These are phyloP conservation scores for Clitocybe nebularis DNA, from an alignment of 1,284 basidiomycete species.

Conservation along the genomic window DNA sequence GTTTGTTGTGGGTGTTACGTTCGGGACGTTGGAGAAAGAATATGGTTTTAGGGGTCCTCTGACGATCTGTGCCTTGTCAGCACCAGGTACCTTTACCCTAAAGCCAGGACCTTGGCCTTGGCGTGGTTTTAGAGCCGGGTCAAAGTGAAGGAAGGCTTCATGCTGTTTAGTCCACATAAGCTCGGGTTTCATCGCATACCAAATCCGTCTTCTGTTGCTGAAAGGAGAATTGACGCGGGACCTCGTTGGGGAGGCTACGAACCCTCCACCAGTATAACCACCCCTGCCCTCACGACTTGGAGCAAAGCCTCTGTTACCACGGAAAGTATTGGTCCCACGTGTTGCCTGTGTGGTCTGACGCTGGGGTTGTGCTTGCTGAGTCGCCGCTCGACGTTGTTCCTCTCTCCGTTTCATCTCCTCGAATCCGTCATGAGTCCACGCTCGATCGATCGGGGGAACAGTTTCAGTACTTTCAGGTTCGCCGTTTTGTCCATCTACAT, in stretches of 20 bases:
- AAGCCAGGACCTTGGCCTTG: slow-evolving; percentile 48
- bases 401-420: slow-evolving; percentile 78
- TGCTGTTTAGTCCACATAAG: slow-evolving; percentile 76
- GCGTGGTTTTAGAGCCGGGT: slow-evolving; percentile 52
- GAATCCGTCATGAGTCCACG: slow-evolving; percentile 81
- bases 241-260: slow-evolving; percentile 26
- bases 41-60: slow-evolving; percentile 20
- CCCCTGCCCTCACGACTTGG: slow-evolving; percentile 34
- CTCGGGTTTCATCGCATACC: slow-evolving; percentile 74
- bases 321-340: slow-evolving; percentile 25
- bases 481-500: slow-evolving; percentile 18
- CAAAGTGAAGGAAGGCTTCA: slow-evolving; percentile 66
- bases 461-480: slow-evolving; percentile 17
- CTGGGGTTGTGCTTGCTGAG: slow-evolving; percentile 26
- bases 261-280: slow-evolving; percentile 44
- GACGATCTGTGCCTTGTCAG: slow-evolving; percentile 25
- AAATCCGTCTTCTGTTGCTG: slow-evolving; percentile 45
- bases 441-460: slow-evolving; percentile 53
- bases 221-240: slow-evolving; percentile 26
- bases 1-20: slow-evolving; percentile 18
- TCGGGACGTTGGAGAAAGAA: slow-evolving; percentile 10
- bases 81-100: slow-evolving; percentile 60
- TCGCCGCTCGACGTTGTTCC: slow-evolving; percentile 47
- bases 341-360: slow-evolving; percentile 22
- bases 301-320: slow-evolving; percentile 38